Evolutionary conservation across 108 stramenopile genomes (phyloP).

Genomic region (Discostella pseudostelligera): DNA sequence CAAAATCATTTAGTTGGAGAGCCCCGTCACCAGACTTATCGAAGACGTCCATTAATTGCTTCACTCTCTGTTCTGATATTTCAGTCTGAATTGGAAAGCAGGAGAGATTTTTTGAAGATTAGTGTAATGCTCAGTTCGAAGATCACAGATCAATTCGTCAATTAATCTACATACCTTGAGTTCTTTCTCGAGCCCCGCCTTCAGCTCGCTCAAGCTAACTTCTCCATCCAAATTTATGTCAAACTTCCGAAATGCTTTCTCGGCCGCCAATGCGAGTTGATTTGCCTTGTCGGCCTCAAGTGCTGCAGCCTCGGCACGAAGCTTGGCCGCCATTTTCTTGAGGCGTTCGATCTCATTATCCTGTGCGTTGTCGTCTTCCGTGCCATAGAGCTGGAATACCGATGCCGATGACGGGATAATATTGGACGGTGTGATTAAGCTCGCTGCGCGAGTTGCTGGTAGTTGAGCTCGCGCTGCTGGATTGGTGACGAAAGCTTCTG

Average conservation of each 20-base stretch:
- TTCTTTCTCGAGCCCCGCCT: conserved; percentile 70
- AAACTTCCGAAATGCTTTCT: conserved; percentile 71
- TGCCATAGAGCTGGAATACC: neutral
- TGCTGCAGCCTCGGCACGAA: conserved; percentile 78
- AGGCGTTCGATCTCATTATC: conserved; percentile 83
- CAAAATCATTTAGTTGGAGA: conserved; percentile 78
- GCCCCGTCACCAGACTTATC: conserved; percentile 75
- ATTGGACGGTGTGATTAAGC: neutral
- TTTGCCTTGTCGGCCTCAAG: conserved; percentile 77
- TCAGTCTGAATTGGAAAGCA: conserved; percentile 50
- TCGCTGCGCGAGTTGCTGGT: conserved; percentile 1
- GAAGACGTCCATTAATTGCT: conserved; percentile 73
- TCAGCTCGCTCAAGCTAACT: conserved; percentile 69
- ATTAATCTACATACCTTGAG: conserved; percentile 49
- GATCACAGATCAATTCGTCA: conserved; percentile 1
- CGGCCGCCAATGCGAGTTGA: conserved; percentile 68
- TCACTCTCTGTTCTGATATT: conserved; percentile 63
- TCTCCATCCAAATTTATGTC: conserved; percentile 81
- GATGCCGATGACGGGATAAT: neutral
- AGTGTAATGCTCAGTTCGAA: too few species aligned
- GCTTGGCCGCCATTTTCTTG: conserved; percentile 67
- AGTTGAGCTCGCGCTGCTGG: neutral
- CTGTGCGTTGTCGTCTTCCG: conserved; percentile 7
- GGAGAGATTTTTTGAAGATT: neutral
- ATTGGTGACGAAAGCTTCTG: conserved; percentile 3